Percentiles rank a stretch among this genome's conserved stretches.
Evolutionary conservation across 441 rosid genomes (phyloP).

Genomic region (Populus hybrid): DNA sequence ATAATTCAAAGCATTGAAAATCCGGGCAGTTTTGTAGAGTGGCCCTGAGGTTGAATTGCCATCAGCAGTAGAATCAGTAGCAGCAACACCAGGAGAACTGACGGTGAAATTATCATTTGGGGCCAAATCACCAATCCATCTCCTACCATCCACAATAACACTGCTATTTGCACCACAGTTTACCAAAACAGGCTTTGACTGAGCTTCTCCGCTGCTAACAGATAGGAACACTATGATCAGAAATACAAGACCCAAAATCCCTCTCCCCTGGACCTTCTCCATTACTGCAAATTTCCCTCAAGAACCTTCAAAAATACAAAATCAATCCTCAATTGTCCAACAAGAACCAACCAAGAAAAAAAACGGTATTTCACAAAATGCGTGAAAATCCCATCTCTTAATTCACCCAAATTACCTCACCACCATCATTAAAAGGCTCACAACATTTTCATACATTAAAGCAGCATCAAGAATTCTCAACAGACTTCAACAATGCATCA

Average conservation of each 20-base stretch:
- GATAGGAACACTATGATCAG: conserved; percentile 24
- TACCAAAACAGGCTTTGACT: conserved; percentile 47
- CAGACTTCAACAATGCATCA: conserved; percentile 16
- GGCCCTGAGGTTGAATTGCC: conserved; percentile 25
- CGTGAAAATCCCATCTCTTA: conserved; percentile 4
- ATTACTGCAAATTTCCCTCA: conserved; percentile 21
- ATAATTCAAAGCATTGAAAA: conserved; percentile 55
- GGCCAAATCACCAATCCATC: conserved; percentile 69
- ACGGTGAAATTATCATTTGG: conserved; percentile 49
- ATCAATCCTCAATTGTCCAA: background rate
- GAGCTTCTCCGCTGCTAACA: conserved; percentile 45
- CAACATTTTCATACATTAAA: background rate
- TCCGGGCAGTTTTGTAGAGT: conserved; percentile 57
- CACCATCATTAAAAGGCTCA: background rate
- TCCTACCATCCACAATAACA: conserved; percentile 57
- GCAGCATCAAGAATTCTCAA: conserved; percentile 11
- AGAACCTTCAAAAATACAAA: background rate
- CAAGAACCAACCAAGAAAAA: conserved; percentile 6
- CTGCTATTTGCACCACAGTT: conserved; percentile 67
- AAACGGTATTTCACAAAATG: conserved; percentile 8
- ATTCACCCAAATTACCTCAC: conserved; percentile 10
- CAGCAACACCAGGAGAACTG: conserved; percentile 38
- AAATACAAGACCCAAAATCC: conserved; percentile 26
- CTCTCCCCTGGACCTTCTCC: conserved; percentile 33
- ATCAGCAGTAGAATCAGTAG: conserved; percentile 29